phyloP scores from a whole-genome alignment of 495 filamentous ascomycete species.

The Penicillium manginii region DNA sequence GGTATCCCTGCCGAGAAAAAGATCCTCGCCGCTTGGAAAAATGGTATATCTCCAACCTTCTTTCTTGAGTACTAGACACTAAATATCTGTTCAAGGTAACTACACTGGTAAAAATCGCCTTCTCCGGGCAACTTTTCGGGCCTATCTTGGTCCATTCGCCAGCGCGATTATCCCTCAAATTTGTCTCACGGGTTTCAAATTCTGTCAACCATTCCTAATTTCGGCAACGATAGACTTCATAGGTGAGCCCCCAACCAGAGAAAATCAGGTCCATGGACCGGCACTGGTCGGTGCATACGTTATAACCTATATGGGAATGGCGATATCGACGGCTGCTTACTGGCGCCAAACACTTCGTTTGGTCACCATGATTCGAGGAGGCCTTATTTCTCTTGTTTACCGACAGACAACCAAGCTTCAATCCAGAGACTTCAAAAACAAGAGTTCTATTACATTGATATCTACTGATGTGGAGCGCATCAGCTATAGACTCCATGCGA shows the following conservation, averaged over 20 bases:
- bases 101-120: conserved; percentile 12
- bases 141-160: conserved; percentile 33
- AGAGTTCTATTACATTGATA: conserved; percentile 56
- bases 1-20: too few relatives aligned
- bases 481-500: conserved; percentile 27
- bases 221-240: conserved; percentile 36
- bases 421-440: conserved; percentile 34
- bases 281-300: conserved; percentile 60
- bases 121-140: conserved; percentile 20
- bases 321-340: conserved; percentile 52
- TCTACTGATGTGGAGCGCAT: conserved; percentile 57
- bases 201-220: conserved; percentile 64
- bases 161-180: conserved; percentile 51
- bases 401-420: conserved; percentile 35
- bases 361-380: conserved; percentile 55
- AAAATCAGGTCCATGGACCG: conserved; percentile 47
- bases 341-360: conserved; percentile 53
- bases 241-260: background rate
- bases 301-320: conserved; percentile 59
- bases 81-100: too few relatives aligned
- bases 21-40: too few relatives aligned
- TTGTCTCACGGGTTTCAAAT: conserved; percentile 55
- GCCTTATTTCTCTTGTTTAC: conserved; percentile 42
- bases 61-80: too few relatives aligned
- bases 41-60: too few relatives aligned